A percentile compares a stretch with the other conserved stretches of the same genome.
phyloP scores from a whole-genome alignment of 331 rosid species.

The Malus hybrid region DNA sequence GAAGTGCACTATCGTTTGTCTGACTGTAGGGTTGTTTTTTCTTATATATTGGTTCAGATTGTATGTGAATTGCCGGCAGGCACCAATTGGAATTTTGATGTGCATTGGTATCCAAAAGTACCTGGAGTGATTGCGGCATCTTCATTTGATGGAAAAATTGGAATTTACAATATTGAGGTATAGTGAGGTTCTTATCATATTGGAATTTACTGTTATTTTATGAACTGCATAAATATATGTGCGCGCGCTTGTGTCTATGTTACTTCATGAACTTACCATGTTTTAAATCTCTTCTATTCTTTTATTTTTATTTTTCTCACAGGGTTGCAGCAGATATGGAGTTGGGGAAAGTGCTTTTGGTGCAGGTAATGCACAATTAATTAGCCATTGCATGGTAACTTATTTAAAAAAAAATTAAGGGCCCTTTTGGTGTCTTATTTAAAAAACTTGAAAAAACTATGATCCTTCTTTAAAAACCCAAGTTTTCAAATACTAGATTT shows the following conservation, averaged over 20 bases:
- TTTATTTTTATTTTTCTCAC: slow-evolving; percentile 2
- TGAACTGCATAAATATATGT: neutral
- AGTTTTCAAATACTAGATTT: neutral
- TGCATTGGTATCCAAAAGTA: slow-evolving; percentile 91
- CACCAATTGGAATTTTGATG: slow-evolving; percentile 95
- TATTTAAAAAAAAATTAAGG: no score
- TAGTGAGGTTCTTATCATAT: neutral
- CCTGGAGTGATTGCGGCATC: slow-evolving; percentile 96
- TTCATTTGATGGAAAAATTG: slow-evolving; percentile 97
- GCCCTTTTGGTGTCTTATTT: neutral
- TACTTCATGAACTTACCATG: neutral
- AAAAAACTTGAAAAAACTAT: no score
- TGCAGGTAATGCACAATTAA: slow-evolving; percentile 44
- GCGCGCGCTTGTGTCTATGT: neutral
- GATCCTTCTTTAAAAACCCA: neutral
- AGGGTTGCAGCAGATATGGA: slow-evolving; percentile 83
- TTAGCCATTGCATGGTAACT: neutral
- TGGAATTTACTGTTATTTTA: neutral
- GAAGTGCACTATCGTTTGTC: neutral
- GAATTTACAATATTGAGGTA: slow-evolving; percentile 93
- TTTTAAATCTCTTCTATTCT: neutral
- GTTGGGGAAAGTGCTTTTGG: slow-evolving; percentile 67
- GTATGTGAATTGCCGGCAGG: slow-evolving; percentile 93
- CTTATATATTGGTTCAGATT: slow-evolving; percentile 39
- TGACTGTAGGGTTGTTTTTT: neutral